Base-by-base conservation (phyloP, 805 yeast species). In the Maudiozyma turicensis region DNA sequence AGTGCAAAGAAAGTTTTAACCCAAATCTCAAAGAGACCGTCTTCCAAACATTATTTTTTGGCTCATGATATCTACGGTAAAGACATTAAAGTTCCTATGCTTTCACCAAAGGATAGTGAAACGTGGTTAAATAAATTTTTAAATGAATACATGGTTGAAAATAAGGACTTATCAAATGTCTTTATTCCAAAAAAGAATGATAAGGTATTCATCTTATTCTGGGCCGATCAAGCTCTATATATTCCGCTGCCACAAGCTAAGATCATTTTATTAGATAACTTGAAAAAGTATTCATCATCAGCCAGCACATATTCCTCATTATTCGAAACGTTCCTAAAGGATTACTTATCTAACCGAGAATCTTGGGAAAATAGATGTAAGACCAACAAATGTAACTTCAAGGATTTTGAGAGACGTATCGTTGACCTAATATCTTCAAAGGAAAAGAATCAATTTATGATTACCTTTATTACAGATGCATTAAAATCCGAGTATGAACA, bases 31-130 rank as follows among this genome's bases (percentile, higher is more conserved):
- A 58, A 61, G 38, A 67, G 74, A 65, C 60, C 71, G 40, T 56
- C 62, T 8, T 52, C 68, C 14, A 68, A 70, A 43, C 73, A 72
- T 57, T 70, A 80, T 48, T 73, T 77, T 53, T 63, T 83, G 64
- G 74, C 73, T 32, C 72, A 76, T 14, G 71, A 73, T 43, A 71
- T 88, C 13, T 90, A 84, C 60, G 88, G 84, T 10, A 59, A 59
- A 3, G 63, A 69, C 8, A 57, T 71, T 10, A 55, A 56, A 8
- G 44, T 84, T 46, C 77, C 83, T 29, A 69, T 82, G 48, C 72
- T 86, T 29, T 68, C 82, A 26, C 84, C 88, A 37, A 76, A 76
- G 43, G 95, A 88, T 60, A 78, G 80, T n/a, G 65, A 64, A 20
- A 48, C 56, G 1, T 65, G 86, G 54, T 50, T 78, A 13, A 58